Evolutionary conservation across 2,329 filamentous ascomycete species (phyloP).

Genomic region (Alternaria incomplexa): DNA sequence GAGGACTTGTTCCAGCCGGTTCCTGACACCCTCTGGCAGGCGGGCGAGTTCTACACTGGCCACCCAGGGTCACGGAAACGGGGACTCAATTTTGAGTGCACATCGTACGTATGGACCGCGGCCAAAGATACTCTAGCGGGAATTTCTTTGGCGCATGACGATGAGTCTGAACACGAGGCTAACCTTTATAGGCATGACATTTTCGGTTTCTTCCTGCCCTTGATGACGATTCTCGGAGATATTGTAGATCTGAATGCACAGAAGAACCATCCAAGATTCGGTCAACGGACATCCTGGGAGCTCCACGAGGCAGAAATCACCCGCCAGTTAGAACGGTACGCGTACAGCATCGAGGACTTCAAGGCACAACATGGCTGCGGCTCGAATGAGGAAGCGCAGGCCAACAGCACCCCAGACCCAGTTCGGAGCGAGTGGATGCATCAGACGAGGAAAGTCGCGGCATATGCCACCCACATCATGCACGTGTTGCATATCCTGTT

Average conservation of each 20-base stretch:
- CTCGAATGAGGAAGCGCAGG: conserved; percentile 42
- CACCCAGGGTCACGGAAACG: conserved; percentile 51
- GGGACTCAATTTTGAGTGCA: conserved; percentile 81
- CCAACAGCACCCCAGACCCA: conserved; percentile 44
- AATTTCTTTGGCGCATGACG: not conserved
- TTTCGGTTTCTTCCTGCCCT: conserved; percentile 87
- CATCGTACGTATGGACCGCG: conserved; percentile 55
- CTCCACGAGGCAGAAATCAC: conserved; percentile 79
- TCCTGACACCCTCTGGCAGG: conserved; percentile 84
- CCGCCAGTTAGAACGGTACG: conserved; percentile 80
- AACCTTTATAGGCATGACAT: conserved; percentile 67
- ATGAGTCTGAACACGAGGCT: not conserved
- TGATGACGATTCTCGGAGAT: conserved; percentile 93
- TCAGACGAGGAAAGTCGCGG: conserved; percentile 83
- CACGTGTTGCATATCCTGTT: conserved; percentile 90
- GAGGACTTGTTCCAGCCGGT: conserved; percentile 82
- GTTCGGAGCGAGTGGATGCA: conserved; percentile 73
- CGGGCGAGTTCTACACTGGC: conserved; percentile 72
- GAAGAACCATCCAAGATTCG: conserved; percentile 85
- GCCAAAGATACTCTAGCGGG: not conserved
- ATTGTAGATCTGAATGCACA: conserved; percentile 91
- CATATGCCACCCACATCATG: conserved; percentile 93
- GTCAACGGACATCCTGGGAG: conserved; percentile 76
- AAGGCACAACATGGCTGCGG: conserved; percentile 57
- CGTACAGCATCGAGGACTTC: conserved; percentile 74